These are phyloP conservation scores for Mycena venus DNA, from an alignment of 768 basidiomycete genomes.

Conservation along the genomic window DNA sequence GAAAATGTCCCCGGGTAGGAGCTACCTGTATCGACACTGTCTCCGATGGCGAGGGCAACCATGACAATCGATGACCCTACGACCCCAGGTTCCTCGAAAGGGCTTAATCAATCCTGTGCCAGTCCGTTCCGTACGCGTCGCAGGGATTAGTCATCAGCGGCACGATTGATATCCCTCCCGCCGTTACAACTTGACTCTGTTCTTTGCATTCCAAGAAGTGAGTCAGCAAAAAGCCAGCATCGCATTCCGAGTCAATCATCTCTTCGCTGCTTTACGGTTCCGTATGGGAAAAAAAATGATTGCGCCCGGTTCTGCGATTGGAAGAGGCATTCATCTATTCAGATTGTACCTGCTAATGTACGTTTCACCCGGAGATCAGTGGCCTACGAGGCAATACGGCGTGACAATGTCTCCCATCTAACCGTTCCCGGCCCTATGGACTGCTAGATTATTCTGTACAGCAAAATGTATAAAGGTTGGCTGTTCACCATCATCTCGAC, in stretches of 20 bases:
- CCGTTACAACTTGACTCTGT: background rate
- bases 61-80: background rate
- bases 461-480: conserved; percentile 33
- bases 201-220: background rate
- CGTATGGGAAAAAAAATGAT: conserved; percentile 1
- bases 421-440: conserved; percentile 24
- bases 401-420: conserved; percentile 31
- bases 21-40: background rate
- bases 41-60: background rate
- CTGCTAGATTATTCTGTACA: conserved; percentile 18
- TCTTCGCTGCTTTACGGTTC: conserved; percentile 9
- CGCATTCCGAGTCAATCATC: conserved; percentile 27
- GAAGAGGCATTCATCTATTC: conserved; percentile 24
- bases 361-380: conserved; percentile 37
- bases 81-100: background rate
- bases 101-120: background rate
- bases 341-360: conserved; percentile 29
- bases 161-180: conserved; percentile 22
- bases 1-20: background rate
- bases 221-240: conserved; percentile 2
- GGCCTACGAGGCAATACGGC: conserved; percentile 29
- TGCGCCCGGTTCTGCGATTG: conserved; percentile 15
- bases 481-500: conserved; percentile 12
- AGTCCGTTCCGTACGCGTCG: conserved; percentile 38
- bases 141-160: conserved; percentile 30